Conservation (phyloP, 371 early-diverging fungal genomes). For the Mucor plumbeus region DNA sequence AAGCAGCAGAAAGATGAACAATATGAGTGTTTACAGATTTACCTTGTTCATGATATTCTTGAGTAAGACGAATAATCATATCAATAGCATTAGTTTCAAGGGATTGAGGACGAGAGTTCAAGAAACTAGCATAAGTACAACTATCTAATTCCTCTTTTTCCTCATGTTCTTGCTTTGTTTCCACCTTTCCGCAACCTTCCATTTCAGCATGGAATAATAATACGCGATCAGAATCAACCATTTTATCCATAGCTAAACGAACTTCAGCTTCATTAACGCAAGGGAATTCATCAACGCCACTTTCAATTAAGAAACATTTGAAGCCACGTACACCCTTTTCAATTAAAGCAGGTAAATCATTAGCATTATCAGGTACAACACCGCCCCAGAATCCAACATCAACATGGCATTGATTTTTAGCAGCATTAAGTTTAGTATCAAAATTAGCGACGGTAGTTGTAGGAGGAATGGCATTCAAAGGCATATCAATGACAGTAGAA, state of each 20-base stretch:
- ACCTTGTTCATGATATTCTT: slow-evolving; percentile 59
- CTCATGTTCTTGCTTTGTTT: slow-evolving; percentile 12
- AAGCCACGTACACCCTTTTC: slow-evolving; percentile 78
- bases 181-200: slow-evolving; percentile 43
- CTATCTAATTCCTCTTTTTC: slow-evolving; percentile 36
- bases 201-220: slow-evolving; percentile 86
- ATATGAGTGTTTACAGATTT: slow-evolving; percentile 78
- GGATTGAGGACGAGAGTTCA: slow-evolving; percentile 71
- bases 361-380: slow-evolving; percentile 75
- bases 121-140: slow-evolving; percentile 69
- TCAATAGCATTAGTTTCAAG: slow-evolving; percentile 79
- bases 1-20: slow-evolving; percentile 81
- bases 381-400: slow-evolving; percentile 87
- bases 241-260: slow-evolving; percentile 68
- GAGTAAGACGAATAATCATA: slow-evolving; percentile 70
- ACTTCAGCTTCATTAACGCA: slow-evolving; percentile 76
- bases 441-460: slow-evolving; percentile 77
- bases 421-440: slow-evolving; percentile 67
- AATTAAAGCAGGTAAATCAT: slow-evolving; percentile 67
- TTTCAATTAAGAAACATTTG: slow-evolving; percentile 86
- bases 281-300: slow-evolving; percentile 87
- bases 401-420: slow-evolving; percentile 72
- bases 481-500: slow-evolving; percentile 84
- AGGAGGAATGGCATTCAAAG: slow-evolving; percentile 86
- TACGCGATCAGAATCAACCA: slow-evolving; percentile 51